Percentiles rank a stretch among this genome's conserved stretches.
phyloP scores from a whole-genome alignment of 352 stramenopile genomes.

The Phytophthora nicotianae region DNA sequence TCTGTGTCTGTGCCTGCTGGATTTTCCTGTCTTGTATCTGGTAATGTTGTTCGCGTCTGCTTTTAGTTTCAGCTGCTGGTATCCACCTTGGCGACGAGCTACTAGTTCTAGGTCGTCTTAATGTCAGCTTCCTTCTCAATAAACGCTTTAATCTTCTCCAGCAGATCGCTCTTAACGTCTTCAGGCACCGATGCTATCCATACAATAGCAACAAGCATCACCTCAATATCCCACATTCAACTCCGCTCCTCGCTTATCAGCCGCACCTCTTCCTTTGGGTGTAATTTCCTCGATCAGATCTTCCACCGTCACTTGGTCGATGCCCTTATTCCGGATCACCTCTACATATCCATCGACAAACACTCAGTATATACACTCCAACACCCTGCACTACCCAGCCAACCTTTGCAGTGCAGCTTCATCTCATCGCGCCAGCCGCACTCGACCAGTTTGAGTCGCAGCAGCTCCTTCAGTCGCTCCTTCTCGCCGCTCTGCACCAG shows the following conservation, averaged over 20 bases:
- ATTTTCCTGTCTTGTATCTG: slow-evolving; percentile 29
- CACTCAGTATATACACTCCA: not conserved
- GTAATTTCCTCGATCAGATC: slow-evolving; percentile 94
- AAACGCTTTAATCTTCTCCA: slow-evolving; percentile 92
- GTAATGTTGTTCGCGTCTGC: slow-evolving; percentile 20
- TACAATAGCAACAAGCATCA: not conserved
- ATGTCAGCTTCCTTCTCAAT: slow-evolving; percentile 69
- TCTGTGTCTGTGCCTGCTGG: slow-evolving; percentile 8
- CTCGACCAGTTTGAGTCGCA: slow-evolving; percentile 87
- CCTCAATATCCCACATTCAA: slow-evolving; percentile 5
- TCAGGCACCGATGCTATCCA: slow-evolving; percentile 80
- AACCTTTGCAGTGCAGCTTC: slow-evolving; percentile 88
- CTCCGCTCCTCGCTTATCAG: slow-evolving; percentile 4
- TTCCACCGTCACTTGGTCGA: slow-evolving; percentile 95
- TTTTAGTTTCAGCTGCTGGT: slow-evolving; percentile 11
- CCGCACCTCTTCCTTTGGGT: slow-evolving; percentile 77
- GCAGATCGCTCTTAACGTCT: slow-evolving; percentile 88
- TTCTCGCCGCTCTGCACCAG: slow-evolving; percentile 91
- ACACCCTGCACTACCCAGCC: not conserved
- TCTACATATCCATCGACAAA: slow-evolving; percentile 51
- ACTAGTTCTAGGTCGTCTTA: slow-evolving; percentile 6
- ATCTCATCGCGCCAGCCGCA: slow-evolving; percentile 94
- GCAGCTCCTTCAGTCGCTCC: slow-evolving; percentile 89
- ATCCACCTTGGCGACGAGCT: not conserved
- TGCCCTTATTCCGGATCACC: slow-evolving; percentile 93